A percentile compares a stretch with the other conserved stretches of the same genome.
These are phyloP conservation scores for Chlorella sorokiniana DNA, from an alignment of 139 green algal genomes.

Conservation along the genomic window DNA sequence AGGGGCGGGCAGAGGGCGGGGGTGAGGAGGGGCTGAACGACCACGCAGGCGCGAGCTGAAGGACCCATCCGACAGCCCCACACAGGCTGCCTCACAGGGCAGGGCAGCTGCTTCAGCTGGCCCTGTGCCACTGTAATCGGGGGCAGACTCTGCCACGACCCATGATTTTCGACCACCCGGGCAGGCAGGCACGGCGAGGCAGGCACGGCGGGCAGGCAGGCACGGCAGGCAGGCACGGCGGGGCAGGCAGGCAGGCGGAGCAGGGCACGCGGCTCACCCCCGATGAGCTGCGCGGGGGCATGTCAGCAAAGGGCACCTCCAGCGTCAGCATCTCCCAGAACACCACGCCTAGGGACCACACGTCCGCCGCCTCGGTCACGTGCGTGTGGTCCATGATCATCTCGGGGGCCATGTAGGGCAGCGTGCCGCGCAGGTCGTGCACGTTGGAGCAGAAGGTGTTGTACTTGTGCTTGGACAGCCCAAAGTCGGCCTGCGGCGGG, in stretches of 20 bases:
- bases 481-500: conserved; percentile 76
- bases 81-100: no score
- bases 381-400: conserved; percentile 59
- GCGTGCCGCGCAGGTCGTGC: conserved; percentile 58
- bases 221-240: neutral
- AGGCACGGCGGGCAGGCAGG: neutral
- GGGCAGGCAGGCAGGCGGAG: no score
- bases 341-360: conserved; percentile 65
- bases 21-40: neutral
- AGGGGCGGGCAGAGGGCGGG: no score
- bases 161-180: no score
- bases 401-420: conserved; percentile 69
- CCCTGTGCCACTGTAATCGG: no score
- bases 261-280: conserved; percentile 24
- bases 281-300: conserved; percentile 75
- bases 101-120: no score
- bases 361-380: conserved; percentile 61
- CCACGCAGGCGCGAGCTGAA: no score
- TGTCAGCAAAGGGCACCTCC: conserved; percentile 58
- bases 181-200: no score
- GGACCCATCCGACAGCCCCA: no score
- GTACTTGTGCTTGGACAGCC: conserved; percentile 83
- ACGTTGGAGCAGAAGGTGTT: conserved; percentile 62
- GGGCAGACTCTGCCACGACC: no score
- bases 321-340: conserved; percentile 70